phyloP scores from a whole-genome alignment of 768 basidiomycete species.

The Gloeophyllum trabeum region DNA sequence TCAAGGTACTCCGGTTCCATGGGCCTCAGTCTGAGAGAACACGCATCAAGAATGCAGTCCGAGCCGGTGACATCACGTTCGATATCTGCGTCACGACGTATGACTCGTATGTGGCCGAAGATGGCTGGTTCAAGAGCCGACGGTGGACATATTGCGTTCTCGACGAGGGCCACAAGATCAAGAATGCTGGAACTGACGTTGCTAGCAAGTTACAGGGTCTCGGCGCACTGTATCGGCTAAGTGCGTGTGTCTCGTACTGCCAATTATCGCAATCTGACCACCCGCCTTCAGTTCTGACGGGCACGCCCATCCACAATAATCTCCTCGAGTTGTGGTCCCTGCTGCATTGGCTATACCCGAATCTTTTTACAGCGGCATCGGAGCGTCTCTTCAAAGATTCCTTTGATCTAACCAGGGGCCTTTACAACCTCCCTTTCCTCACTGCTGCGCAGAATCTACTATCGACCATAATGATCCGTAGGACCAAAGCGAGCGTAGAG shows the following conservation, averaged over 20 bases:
- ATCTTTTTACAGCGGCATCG: conserved; percentile 36
- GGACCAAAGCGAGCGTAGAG: conserved; percentile 43
- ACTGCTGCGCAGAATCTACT: conserved; percentile 37
- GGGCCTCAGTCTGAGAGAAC: conserved; percentile 41
- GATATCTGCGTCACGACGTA: conserved; percentile 62
- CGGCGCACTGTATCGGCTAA: conserved; percentile 46
- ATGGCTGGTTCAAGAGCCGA: conserved; percentile 47
- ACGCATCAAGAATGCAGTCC: conserved; percentile 36
- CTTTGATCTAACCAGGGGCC: conserved; percentile 41
- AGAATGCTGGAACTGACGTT: conserved; percentile 49
- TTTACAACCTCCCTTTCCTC: conserved; percentile 38
- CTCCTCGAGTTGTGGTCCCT: conserved; percentile 45
- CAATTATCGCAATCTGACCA: not conserved
- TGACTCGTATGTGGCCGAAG: conserved; percentile 47
- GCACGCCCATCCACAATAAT: conserved; percentile 66
- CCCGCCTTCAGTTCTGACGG: conserved; percentile 41
- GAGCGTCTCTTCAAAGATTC: conserved; percentile 37
- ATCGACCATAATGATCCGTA: conserved; percentile 42
- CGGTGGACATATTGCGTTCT: conserved; percentile 50
- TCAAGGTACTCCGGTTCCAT: conserved; percentile 49
- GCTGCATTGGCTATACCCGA: conserved; percentile 44
- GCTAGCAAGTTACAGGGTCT: conserved; percentile 41
- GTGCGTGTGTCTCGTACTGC: conserved; percentile 15
- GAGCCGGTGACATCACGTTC: conserved; percentile 20
- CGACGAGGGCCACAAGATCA: conserved; percentile 65